Evolutionary conservation across 2,329 filamentous ascomycete genomes (phyloP), one percentile per base, ranked within the genome.

Genomic region (Trichophyton mentagrophytes): DNA sequence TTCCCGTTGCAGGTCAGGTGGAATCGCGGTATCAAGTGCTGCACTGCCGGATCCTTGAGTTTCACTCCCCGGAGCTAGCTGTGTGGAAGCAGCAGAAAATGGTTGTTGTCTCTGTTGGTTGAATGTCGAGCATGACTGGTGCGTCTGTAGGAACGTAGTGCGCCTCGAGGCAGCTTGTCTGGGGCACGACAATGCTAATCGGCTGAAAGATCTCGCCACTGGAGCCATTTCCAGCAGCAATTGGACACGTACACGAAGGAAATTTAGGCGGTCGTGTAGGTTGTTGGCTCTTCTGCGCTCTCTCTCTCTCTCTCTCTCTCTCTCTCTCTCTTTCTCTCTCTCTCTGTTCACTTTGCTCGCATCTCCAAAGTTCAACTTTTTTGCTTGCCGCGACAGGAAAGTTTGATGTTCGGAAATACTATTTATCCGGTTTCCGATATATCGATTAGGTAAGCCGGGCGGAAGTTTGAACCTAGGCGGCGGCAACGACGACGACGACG

Each of bases 141-240:
- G 57, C 3, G 20, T 47, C 15, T 47, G 15, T 20, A 38, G 15
- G 40, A 30, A 51, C 11, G 33, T 9, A 7, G 36, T 51, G 46
- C 42, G 25, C 11, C 27, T 51, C 17, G 42, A 25, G 5, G 11
- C 22, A 27, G 69, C 69, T 67, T 70, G 69, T 51, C 68, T 69
- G 62, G 67, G 67, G 60, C 74, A 57, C 42, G 68, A 64, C 13
- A 71, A 63, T 61, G 72, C 69, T 57, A 71, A 66, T 55, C 71
- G 73, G 69, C 70, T 67, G 67, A 76, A 66, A 64, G 69, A 74
- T 67, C 71, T 69, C 62, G 72, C 67, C 65, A 69, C 68, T 61
- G 69, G 70, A 66, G 73, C 74, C 74, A 76, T 76, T 70, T 69
- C 66, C 62, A 61, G 60, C 58, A 62, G 60, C 61, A 61, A 60